Percentiles rank a stretch among this genome's conserved stretches.
Evolutionary conservation across 306 rosid genomes (phyloP).

Genomic region (Cucurbita moschata): DNA sequence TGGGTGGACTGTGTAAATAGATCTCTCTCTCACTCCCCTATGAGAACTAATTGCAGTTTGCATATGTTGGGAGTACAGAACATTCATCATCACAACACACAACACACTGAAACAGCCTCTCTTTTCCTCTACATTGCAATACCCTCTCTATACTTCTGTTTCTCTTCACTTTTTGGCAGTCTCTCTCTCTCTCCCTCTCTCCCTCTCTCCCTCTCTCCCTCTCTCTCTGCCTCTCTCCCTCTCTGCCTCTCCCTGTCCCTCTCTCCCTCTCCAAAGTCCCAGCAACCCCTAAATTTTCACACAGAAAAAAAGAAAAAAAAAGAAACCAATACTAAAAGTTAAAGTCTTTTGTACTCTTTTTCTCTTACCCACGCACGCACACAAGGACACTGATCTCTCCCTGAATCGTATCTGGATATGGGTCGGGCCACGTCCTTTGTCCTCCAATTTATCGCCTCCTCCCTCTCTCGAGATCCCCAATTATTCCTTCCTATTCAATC

Average conservation of each 20-base stretch:
- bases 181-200: too few relatives aligned
- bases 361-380: constrained; percentile 5
- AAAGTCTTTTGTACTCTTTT: background rate
- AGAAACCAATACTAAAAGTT: background rate
- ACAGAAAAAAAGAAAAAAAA: too few relatives aligned
- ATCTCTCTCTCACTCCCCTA: too few relatives aligned
- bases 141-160: constrained; percentile 13
- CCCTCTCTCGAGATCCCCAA: background rate
- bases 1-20: too few relatives aligned
- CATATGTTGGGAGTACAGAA: constrained; percentile 8
- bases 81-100: background rate
- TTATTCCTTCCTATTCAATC: background rate
- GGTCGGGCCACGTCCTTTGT: constrained; percentile 22
- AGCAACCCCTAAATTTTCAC: background rate
- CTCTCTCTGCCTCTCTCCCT: too few relatives aligned
- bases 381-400: constrained; percentile 3
- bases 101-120: background rate
- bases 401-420: constrained; percentile 24
- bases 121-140: background rate
- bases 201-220: too few relatives aligned
- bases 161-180: background rate
- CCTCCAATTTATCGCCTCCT: constrained; percentile 32
- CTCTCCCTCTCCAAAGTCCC: too few relatives aligned
- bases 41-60: background rate
- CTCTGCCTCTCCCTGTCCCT: too few relatives aligned